Base-by-base conservation (phyloP, 1,284 basidiomycete species). In the Vanrija sp. region DNA sequence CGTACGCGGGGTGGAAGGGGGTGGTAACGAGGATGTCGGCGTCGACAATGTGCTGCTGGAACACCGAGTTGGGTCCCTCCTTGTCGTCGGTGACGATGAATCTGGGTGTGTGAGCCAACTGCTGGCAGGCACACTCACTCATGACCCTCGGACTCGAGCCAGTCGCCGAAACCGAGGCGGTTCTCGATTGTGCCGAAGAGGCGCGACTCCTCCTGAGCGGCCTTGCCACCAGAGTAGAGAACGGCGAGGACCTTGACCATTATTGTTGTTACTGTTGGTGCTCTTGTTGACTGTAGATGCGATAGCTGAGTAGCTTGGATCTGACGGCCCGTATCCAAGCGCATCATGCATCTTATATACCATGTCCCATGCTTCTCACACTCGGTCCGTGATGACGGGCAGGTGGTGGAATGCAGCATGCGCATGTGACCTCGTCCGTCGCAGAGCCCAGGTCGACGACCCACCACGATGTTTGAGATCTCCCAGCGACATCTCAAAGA, bases 141-240 rank as follows among this genome's bases (percentile, higher is more conserved):
- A 74, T 92, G 88, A 23, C 91, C 91, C 60, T 86, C 79, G 34
- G 83, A 80, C 67, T 85, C 82, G 65, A 91, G 78, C 85, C 86
- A 91, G 5, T 84, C 71, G 51, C 81, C 79, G 58, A 91, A 78
- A 49, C 88, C 88, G 62, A 92, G 85, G 85, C 89, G 83, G 80
- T 96, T 97, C 79, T 98, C 90, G 57, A 86, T 82, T 16, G 93
- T 92, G 54, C 92, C 93, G 46, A 95, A 82, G 42, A 96, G 86
- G 74, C 88, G 85, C 50, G 89, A 83, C 78, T 96, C 88, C 66
- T 89, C 81, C 65, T 81, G 66, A 54, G 93, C 91, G 61, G 88
- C 85, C 57, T 67, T 47, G 39, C 68, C 68, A 40, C 77, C 77
- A 43, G 65, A 65, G 68, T 79, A 80, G 53, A 93, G 84, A 66